Base-by-base conservation (phyloP, 495 filamentous ascomycete species). In the Chlorociboria aeruginascens region DNA sequence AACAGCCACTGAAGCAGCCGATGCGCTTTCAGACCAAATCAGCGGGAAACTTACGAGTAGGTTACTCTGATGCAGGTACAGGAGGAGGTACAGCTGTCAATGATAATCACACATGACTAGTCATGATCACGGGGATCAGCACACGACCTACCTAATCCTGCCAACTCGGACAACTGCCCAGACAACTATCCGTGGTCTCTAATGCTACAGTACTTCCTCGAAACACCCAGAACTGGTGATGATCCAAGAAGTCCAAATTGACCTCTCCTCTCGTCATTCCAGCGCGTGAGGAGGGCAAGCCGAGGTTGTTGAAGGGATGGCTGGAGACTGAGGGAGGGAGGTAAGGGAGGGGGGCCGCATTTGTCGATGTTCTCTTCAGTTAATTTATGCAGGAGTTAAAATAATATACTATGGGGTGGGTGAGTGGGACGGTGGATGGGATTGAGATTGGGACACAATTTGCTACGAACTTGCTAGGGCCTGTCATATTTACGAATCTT, bases 401-500 rank as follows among this genome's bases (percentile, higher is more conserved):
- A n/a, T n/a, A n/a, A 32, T 63, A 63, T 45, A 35, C 47, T 30
- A 32, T 9, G 1, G n/a, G 35, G 1, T 8, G 40, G 29, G 6
- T 30, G n/a, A n/a, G n/a, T n/a, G 20, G 45, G 12, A 52, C 40
- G 7, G 7, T 28, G 25, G 55, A 52, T 1, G 69, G 70, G 8
- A 61, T 72, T 37, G 81, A 84, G 55, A 61, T 72, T 37, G 81
- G 83, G 55, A 61, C 69, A 36, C 79, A 83, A 52, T 66, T 85
- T 11, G 78, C 68, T 10, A 69, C 73, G 28, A 79, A 77, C 58
- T 70, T 79, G 52, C 61, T 78, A 4, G 76, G 74, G 12, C 78
- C 79, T 50, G 78, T 78, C 47, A 53, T 81, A 8, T 60, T 82
- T 20, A 76, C 74, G 13, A 75, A 74, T 50, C 56, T 69, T 69